Conservation (phyloP, 371 early-diverging fungal species). For the Rhizopus sp. region DNA sequence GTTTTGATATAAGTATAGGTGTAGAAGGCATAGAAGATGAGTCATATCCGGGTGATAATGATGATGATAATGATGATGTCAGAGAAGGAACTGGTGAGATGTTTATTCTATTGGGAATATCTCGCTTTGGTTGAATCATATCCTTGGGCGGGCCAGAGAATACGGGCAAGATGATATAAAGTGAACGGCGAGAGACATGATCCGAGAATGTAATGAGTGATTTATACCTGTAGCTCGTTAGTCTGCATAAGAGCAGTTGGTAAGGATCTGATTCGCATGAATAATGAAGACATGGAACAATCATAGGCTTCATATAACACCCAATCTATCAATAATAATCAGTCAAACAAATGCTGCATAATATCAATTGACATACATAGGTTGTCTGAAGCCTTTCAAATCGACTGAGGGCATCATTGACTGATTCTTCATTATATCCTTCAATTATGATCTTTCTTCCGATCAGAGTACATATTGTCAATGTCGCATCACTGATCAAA, state of each 20-base stretch:
- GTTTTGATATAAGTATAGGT: neutral
- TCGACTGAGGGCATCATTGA: conserved; percentile 34
- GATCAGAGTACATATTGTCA: conserved; percentile 22
- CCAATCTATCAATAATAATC: conserved; percentile 22
- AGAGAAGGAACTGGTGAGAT: neutral
- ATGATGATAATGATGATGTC: neutral
- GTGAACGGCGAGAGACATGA: neutral
- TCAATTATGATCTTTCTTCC: conserved; percentile 24
- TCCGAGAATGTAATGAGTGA: conserved; percentile 13
- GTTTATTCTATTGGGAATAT: neutral
- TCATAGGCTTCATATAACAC: neutral
- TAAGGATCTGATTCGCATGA: conserved; percentile 28
- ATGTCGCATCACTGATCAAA: conserved; percentile 22
- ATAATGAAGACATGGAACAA: conserved; percentile 44
- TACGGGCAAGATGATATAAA: conserved; percentile 14
- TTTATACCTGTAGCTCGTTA: conserved; percentile 28
- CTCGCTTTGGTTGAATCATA: conserved; percentile 1
- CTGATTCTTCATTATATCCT: conserved; percentile 16
- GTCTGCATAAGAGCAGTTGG: conserved; percentile 32
- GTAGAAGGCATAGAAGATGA: neutral
- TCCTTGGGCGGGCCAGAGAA: conserved; percentile 17
- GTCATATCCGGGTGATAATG: neutral
- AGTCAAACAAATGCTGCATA: neutral
- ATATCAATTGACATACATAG: conserved; percentile 26
- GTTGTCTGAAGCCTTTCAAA: conserved; percentile 34